These are phyloP conservation scores for Naganishia liquefaciens DNA, from an alignment of 1,284 basidiomycete genomes.

Conservation along the genomic window DNA sequence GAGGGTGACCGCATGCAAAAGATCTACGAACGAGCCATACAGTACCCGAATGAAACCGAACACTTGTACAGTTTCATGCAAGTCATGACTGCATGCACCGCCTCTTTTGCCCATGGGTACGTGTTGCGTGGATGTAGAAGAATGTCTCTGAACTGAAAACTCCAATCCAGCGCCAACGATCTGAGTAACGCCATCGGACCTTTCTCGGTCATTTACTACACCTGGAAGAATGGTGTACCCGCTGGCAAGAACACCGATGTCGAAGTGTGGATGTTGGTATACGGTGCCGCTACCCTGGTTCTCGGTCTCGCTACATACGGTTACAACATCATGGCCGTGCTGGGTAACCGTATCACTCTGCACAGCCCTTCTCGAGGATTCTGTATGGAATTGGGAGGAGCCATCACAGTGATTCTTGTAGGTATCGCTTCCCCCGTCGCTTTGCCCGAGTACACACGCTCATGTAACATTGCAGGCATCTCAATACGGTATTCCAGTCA, in stretches of 20 bases:
- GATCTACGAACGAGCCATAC: slow-evolving; percentile 53
- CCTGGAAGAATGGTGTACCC: slow-evolving; percentile 51
- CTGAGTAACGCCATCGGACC: slow-evolving; percentile 52
- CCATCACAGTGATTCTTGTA: slow-evolving; percentile 57
- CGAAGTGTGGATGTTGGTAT: slow-evolving; percentile 56
- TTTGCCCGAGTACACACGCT: not conserved
- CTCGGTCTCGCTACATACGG: slow-evolving; percentile 55
- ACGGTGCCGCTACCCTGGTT: slow-evolving; percentile 53
- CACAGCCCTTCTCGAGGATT: slow-evolving; percentile 57
- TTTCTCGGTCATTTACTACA: slow-evolving; percentile 52
- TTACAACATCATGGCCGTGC: slow-evolving; percentile 52
- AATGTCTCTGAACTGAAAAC: not conserved
- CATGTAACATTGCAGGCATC: not conserved
- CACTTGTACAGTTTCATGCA: slow-evolving; percentile 59
- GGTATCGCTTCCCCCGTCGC: not conserved
- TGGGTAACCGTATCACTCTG: slow-evolving; percentile 57
- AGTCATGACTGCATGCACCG: slow-evolving; percentile 58
- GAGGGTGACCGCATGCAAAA: slow-evolving; percentile 47
- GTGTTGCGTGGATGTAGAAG: not conserved
- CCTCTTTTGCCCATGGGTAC: slow-evolving; percentile 57
- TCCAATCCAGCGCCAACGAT: slow-evolving; percentile 46
- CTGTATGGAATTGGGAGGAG: slow-evolving; percentile 57
- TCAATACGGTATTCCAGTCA: slow-evolving; percentile 51
- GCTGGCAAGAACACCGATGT: slow-evolving; percentile 35
- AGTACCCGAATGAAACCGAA: slow-evolving; percentile 58